Evolutionary conservation across 2,329 filamentous ascomycete species (phyloP), one percentile per base, ranked within the genome.

Genomic region (Nectriaceae sp.): DNA sequence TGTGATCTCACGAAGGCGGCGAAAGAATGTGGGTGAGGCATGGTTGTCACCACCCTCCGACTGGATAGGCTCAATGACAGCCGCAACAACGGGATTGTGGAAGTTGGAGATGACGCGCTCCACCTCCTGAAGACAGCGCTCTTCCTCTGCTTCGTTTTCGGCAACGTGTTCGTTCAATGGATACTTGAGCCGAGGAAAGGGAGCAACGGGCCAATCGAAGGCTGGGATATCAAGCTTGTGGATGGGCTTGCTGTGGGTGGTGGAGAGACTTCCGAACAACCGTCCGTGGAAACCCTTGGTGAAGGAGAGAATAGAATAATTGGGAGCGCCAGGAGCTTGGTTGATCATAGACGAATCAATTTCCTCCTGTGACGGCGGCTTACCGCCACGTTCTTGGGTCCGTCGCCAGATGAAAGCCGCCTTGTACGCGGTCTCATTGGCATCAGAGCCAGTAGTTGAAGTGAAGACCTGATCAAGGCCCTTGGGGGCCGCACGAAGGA

Each of bases 41-140:
- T 96, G 90, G 82, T 96, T 96, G 76, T 96, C 90, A 60, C 90
- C 90, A 60, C 90, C 90, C 74, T 96, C 90, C 61, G 88, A 92
- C 75, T 96, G 90, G 67, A 96, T 87, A 50, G 90, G 90, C 77
- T 96, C 90, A 57, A 96, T 79, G 44, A 96, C 77, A 44, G 93
- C 82, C 53, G 90, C 90, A 39, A 85, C 88, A 10, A 90, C 87
- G 2, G 89, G 88, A 56, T 85, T 76, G 76, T 87, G 88, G 79
- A 83, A 93, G 63, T 80, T 85, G 57, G 80, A 80, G 71, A 96
- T 87, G 44, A 94, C 77, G 51, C 84, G 75, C 77, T 96, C 90
- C 26, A 89, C 86, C 70, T 94, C 90, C 53, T 84, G 83, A 39
- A 96, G 80, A 64, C 89, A 88, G 55, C 85, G 85, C 59, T 87